Base-by-base conservation (phyloP, 805 yeast genomes). In the Candida pseudoglaebosa region DNA sequence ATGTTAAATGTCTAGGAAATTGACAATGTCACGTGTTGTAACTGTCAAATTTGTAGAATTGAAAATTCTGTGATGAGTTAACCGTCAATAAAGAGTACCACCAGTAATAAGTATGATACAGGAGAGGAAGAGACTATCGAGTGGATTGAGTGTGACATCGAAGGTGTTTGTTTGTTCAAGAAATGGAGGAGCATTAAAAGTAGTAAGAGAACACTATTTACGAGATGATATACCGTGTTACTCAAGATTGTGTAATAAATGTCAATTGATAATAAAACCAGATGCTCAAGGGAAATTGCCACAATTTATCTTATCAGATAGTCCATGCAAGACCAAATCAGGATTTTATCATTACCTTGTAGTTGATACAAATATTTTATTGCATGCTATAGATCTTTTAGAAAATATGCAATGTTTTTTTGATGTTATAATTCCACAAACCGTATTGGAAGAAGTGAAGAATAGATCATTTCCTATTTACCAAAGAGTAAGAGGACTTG, bases 391-490 rank as follows among this genome's bases (percentile, higher is more conserved):
- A 45, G 99, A 93, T 60, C 65, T 93, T 42, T 65, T 93, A 40
- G 99, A 93, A 59, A 82, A 79, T 51, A 71, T 71, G 15, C 72
- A 75, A 21, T 82, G 85, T 38, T 86, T 93, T 54, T 82, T 74
- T 53, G 98, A 93, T 61, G 96, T 90, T 13, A 82, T 93, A 40
- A 67, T 93, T n/a, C 96, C 98, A 1, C 99, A 93, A 58, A 84
- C 95, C 5, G 97, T 88, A 2, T 68, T 93, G 24, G 97, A 95
- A 49, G 98, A 93, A 60, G 96, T 91, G 7, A 78, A 87, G 47
- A 88, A 88, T 56, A 73, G 82, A 53, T 86, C 95, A 36, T 78
- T 81, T 53, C 96, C 99, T 3, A 81, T 91, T 14, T 93, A 90
- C 58, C 80, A 85, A 52, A 74, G 99, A 56, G 62, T 91, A 34